Base-by-base conservation (phyloP, 768 basidiomycete species). In the Cyclocybe aegerita region DNA sequence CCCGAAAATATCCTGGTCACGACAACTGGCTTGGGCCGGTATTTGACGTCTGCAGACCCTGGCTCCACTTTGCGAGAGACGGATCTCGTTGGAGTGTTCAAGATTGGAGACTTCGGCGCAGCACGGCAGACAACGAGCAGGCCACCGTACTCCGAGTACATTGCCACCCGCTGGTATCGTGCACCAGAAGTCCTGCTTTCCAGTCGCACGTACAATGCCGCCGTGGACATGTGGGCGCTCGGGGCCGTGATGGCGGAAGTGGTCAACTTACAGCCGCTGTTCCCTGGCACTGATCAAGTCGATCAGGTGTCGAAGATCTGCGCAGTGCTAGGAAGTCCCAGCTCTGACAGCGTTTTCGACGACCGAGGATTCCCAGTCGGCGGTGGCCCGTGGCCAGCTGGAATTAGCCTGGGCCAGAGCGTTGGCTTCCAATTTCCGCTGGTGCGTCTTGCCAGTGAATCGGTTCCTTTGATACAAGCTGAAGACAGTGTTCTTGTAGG, bases 181-280 rank as follows among this genome's bases (percentile, higher is more conserved):
- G 93, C 95, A 0, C 95, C 95, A 9, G 95, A 98, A 66, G 90
- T 98, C 10, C 74, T 97, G 31, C 78, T 98, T 14, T 76, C 88
- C 46, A 88, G 87, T 57, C 78, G 82, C 45, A 85, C 93, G 65
- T 96, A 97, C 63, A 91, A 91, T 7, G 86, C 85, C 56, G 91
- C 95, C 0, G 93, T 98, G 12, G 95, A 98, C 64, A 91, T 96
- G 88, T 98, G 95, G 95, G 94, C 95, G 3, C 71, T 97, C 36
- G 94, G 95, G 7, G 92, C 93, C 5, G 95, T 98, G 65, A 85
- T 97, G 78, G 90, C 92, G 3, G 95, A 98, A 68, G 71, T 95
- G 49, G 76, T 95, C 66, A 96, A 93, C 64, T 78, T 98, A 48
- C 85, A 87, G 52, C 93, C 95, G 2, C 69, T 98, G 39, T 98